Evolutionary conservation across 2,329 filamentous ascomycete genomes (phyloP).

Genomic region (Cladosporium sp.): DNA sequence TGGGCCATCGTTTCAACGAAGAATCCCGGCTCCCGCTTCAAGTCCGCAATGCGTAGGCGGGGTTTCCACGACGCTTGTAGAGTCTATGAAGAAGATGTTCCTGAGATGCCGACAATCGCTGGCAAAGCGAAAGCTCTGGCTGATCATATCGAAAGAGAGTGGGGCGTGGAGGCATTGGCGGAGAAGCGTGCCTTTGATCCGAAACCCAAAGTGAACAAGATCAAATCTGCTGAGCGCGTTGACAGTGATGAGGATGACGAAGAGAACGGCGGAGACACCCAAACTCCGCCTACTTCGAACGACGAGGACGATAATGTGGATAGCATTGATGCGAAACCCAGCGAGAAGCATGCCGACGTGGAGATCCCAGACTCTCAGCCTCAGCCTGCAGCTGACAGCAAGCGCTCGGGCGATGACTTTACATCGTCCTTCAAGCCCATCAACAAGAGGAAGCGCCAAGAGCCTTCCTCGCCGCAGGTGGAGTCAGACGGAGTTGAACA

Average conservation of each 20-base stretch:
- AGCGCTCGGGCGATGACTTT: background rate
- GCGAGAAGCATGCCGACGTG: background rate
- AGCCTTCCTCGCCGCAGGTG: background rate
- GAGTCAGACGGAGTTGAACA: background rate
- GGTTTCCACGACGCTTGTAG: slow-evolving; percentile 24
- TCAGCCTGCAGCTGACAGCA: background rate
- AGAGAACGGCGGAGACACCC: background rate
- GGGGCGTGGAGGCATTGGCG: background rate
- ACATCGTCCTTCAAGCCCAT: background rate
- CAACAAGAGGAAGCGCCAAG: background rate
- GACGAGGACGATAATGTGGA: background rate
- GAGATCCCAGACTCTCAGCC: background rate
- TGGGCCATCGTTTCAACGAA: slow-evolving; percentile 32
- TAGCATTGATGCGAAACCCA: background rate
- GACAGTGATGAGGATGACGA: background rate
- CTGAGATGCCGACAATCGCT: background rate
- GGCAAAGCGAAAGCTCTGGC: slow-evolving; percentile 17
- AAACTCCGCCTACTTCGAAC: background rate
- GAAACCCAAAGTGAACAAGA: background rate
- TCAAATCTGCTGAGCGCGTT: slow-evolving; percentile 4
- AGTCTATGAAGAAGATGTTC: background rate
- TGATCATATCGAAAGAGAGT: slow-evolving; percentile 15
- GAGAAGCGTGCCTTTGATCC: background rate
- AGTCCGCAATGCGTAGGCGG: slow-evolving; percentile 22
- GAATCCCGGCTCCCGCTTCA: slow-evolving; percentile 25